Evolutionary conservation across 345 rosid species (phyloP).

Genomic region (Eucalyptus urophylla): DNA sequence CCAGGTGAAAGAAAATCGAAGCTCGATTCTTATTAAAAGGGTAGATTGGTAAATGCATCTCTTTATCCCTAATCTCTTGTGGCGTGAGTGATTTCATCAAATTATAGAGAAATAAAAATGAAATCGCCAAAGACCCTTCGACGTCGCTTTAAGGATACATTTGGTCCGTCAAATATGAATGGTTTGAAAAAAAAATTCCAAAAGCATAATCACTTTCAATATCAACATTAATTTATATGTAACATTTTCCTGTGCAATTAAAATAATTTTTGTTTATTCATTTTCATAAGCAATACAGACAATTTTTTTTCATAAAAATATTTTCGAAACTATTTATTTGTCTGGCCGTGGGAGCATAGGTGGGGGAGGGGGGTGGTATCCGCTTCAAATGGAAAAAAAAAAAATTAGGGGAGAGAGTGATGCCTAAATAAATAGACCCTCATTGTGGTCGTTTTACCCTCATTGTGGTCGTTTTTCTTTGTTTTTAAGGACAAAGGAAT

Average conservation of each 20-base stretch:
- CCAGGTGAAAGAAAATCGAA: background rate
- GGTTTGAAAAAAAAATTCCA: background rate
- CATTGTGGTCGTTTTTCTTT: background rate
- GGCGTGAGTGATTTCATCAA: background rate
- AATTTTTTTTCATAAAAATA: background rate
- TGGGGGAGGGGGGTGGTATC: too few species aligned
- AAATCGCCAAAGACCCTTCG: background rate
- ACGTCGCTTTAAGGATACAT: background rate
- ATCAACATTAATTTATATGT: background rate
- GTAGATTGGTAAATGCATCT: background rate
- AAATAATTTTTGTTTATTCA: too few species aligned
- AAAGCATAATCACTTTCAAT: background rate
- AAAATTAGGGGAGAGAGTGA: too few species aligned
- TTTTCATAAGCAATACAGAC: accelerated
- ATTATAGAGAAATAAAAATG: background rate
- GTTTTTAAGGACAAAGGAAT: background rate
- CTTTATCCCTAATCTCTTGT: background rate
- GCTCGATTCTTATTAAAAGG: background rate
- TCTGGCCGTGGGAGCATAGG: too few species aligned
- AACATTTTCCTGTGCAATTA: accelerated
- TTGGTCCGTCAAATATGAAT: accelerated
- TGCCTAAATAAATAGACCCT: background rate
- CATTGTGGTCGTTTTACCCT: too few species aligned
- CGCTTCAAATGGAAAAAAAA: too few species aligned
- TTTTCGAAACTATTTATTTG: background rate